Evolutionary conservation across 306 rosid genomes (phyloP), one percentile per base, ranked within the genome.

Genomic region (Potentilla sterilis): DNA sequence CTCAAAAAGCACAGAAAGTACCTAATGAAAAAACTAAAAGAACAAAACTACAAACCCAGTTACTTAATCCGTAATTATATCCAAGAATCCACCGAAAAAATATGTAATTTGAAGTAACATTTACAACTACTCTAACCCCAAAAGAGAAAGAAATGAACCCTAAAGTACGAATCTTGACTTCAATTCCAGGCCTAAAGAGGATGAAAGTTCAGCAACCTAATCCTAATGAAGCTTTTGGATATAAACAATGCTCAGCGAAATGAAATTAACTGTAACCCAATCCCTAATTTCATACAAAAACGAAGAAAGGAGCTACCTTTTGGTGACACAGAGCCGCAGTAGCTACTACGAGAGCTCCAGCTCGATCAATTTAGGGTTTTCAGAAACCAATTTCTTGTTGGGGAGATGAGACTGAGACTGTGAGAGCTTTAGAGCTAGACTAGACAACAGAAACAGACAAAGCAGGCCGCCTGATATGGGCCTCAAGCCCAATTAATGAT

Each of bases 291-390:
- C 55, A 58, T 21, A 2, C 12, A 7, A 3, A 72, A 72, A 12
- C 3, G 37, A 38, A 67, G 64, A 72, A 40, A 72, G 48, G 5
- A 54, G 32, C 42, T 52, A 72, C 75, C 75, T 54, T 10, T 22
- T 0, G 64, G 34, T 3, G 38, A 70, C 7, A 19, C 24, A 48
- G 51, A 72, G 49, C 37, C 75, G 12, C 64, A 11, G 47, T 54
- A 5, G 44, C 12, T 9, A 2, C 67, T 41, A 42, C 1, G 67
- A 42, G 3, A 24, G 41, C 77, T 43, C 76, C 38, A 22, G 52
- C 62, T 55, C 76, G 21, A 73, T n/a, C 67, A 43, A 42, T 1
- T 73, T 73, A 42, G 55, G 77, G 77, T 57, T 73, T 70, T 15
- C 42, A 7, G 15, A 8, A n/a, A 22, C 38, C 10, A 2, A 9